phyloP scores from a whole-genome alignment of 2,329 filamentous ascomycete species.

The Penicillium psychrosexuale region DNA sequence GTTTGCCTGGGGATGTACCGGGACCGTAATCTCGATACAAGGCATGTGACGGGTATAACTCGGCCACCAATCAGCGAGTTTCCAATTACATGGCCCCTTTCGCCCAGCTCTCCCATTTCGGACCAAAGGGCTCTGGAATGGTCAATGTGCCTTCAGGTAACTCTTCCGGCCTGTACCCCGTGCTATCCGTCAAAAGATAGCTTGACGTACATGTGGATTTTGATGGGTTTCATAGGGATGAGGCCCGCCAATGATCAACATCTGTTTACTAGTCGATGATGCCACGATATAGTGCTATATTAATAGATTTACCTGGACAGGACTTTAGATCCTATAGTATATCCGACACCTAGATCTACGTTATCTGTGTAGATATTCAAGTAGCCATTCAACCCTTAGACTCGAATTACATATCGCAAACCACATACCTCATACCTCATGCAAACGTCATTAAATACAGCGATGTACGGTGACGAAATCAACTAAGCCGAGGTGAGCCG shows the following conservation, averaged over 20 bases:
- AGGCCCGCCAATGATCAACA: neutral
- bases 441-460: slow-evolving; percentile 26
- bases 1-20: neutral
- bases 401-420: neutral
- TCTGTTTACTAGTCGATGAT: neutral
- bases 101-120: slow-evolving; percentile 9
- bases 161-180: slow-evolving; percentile 14
- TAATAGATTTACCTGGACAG: neutral
- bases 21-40: slow-evolving; percentile 23
- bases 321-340: neutral
- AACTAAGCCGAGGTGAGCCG: slow-evolving; percentile 38
- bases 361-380: no score
- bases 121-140: slow-evolving; percentile 14
- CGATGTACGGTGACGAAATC: slow-evolving; percentile 28
- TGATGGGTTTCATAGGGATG: neutral
- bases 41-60: slow-evolving; percentile 24
- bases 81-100: slow-evolving; percentile 17
- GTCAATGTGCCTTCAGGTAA: slow-evolving; percentile 4
- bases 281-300: neutral
- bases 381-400: neutral
- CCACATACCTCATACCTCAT: slow-evolving; percentile 11
- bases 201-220: slow-evolving; percentile 12
- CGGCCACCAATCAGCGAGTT: slow-evolving; percentile 23
- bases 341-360: neutral
- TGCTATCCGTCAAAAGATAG: neutral